Evolutionary conservation across 345 rosid species (phyloP), one percentile per base, ranked within the genome.

Genomic region (Sonneratia caseolaris): DNA sequence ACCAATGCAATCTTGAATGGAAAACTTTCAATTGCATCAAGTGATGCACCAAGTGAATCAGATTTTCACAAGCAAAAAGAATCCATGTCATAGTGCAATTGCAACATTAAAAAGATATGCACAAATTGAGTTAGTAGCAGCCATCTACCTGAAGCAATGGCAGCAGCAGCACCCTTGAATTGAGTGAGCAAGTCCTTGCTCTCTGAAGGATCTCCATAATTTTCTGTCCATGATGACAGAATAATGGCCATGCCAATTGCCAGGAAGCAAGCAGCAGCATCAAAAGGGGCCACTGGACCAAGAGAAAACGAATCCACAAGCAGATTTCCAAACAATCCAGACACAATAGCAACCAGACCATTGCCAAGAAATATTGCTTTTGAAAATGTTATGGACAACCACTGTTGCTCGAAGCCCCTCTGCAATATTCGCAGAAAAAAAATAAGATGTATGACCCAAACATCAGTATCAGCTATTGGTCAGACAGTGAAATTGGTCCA

Each of bases 231-330:
- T 15, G 96, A 83, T 35, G 96, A 83, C 74, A 91, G 40, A 64
- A 91, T 93, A 77, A 93, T 68, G 45, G 91, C 91, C 98, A 89
- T 86, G 35, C 98, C 98, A 74, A 93, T 89, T 3, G 95, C 92
- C 67, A 93, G 92, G 84, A 93, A 88, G 82, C 96, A 87, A 21
- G 96, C 87, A 61, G 97, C 98, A 14, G 97, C 98, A 76, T 93
- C 98, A 79, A 91, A 93, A 68, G 98, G 98, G 72, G 97, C 91
- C 70, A 93, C 98, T 64, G 96, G 98, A n/a, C 98, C 98, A 64
- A 93, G 87, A 19, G 91, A 72, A 71, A 93, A 73, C 7, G 92
- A 70, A 75, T 86, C 96, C 19, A 93, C 97, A 7, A 93, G 90
- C 49, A 91, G 62, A 83, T 93, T 91, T 37, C 98, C 96, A 51